Percentiles rank a stretch among this genome's conserved stretches.
Conservation (phyloP, 257 asterid genomes). For the Gentiana straminea region DNA sequence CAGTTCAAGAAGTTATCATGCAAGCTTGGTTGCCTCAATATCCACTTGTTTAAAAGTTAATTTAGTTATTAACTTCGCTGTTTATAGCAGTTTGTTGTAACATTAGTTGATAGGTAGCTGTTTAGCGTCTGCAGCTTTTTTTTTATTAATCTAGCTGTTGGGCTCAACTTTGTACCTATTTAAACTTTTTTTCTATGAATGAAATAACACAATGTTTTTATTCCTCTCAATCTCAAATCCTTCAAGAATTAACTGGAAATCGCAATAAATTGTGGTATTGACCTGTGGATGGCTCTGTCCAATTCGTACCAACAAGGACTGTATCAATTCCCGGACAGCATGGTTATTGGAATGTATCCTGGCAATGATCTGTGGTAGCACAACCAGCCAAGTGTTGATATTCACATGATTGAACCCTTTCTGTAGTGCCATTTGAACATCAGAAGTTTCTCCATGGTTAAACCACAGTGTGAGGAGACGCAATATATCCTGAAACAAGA, state of each 20-base stretch:
- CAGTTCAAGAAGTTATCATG: no score
- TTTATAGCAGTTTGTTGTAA: no score
- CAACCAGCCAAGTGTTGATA: constrained; percentile 98
- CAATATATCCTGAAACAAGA: constrained; percentile 69
- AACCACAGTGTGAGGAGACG: constrained; percentile 99
- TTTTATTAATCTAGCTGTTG: no score
- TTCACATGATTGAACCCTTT: constrained; percentile 88
- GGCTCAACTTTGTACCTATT: no score
- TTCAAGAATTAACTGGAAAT: background rate
- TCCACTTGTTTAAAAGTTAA: no score
- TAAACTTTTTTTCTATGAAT: background rate
- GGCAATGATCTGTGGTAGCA: constrained; percentile 97
- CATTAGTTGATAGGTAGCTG: no score
- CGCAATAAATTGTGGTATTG: constrained; percentile 51
- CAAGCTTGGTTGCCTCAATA: no score
- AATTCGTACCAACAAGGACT: constrained; percentile 82
- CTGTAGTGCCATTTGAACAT: constrained; percentile 92
- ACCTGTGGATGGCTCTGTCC: constrained; percentile 99
- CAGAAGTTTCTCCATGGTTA: constrained; percentile 97
- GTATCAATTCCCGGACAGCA: constrained; percentile 94
- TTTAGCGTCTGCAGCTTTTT: no score
- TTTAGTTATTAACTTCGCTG: no score
- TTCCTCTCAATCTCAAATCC: no score
- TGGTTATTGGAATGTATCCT: constrained; percentile 94
- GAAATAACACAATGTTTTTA: background rate